Evolutionary conservation across 805 yeast genomes (phyloP), one percentile per base, ranked within the genome.

Genomic region (Metschnikowia colocasiae): DNA sequence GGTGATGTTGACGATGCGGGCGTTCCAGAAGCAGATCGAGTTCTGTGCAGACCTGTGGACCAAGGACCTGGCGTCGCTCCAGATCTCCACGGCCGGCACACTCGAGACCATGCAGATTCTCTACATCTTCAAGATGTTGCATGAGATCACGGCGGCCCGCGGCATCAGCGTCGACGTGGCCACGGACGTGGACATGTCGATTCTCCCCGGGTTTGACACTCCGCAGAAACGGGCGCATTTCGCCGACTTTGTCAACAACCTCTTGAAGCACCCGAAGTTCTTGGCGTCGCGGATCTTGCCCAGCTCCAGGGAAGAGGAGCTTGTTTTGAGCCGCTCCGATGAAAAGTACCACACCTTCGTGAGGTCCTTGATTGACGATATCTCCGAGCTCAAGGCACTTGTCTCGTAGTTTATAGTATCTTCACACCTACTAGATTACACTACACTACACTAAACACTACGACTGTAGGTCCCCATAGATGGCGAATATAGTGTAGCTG

Each of bases 251-350:
- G 67, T 90, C 47, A 84, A 79, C 46, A 87, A 88, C 54, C 73
- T 91, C 34, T 73, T 88, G 51, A 83, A 91, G 23, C 97, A 91
- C 65, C 96, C 96, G 12, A 89, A 88, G 63, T 90, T 82, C 55
- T 68, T 91, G 51, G 76, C 86, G 4, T 78, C 91, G 5, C 71
- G 94, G 54, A 74, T 87, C 3, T 72, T 77, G 2, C 79, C 91
- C 2, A 76, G 83, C 2, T 78, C 83, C 10, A 41, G 71, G 2
- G 92, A 85, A 40, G 94, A 87, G 54, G 85, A 80, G 56, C 72
- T 77, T 34, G 53, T 78, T 7, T 64, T 81, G 32, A 83, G 80
- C 46, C 69, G 69, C 31, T 82, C 78, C 3, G 80, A 66, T 19
- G 53, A 30, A 9, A 50, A 46, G 7, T 50, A 40, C 34, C 54